Conservation (phyloP, 805 yeast genomes). For the Yarrowia sp. region DNA sequence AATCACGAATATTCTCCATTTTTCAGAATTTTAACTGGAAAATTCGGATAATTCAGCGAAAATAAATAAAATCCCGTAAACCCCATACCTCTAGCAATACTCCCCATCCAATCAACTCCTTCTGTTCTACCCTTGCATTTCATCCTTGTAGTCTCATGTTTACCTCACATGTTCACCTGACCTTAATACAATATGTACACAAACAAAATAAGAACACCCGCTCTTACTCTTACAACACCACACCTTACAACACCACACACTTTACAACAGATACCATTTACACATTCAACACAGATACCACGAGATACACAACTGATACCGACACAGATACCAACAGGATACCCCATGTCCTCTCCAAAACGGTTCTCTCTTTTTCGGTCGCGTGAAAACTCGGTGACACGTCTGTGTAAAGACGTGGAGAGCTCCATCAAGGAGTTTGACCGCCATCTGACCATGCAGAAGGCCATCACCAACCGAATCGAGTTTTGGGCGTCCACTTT, state of each 20-base stretch:
- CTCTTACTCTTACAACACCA: too few species aligned
- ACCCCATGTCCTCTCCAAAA: not conserved
- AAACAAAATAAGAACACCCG: too few species aligned
- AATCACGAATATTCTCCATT: too few species aligned
- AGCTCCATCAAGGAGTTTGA: slow-evolving; percentile 24
- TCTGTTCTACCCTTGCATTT: too few species aligned
- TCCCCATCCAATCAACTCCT: too few species aligned
- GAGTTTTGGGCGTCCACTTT: slow-evolving; percentile 25
- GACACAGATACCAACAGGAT: not conserved
- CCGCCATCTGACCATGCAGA: slow-evolving; percentile 15
- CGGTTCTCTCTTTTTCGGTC: slow-evolving; percentile 7
- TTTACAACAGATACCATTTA: not conserved
- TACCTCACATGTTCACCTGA: too few species aligned
- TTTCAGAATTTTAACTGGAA: too few species aligned
- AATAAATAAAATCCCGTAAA: too few species aligned
- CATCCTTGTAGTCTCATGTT: too few species aligned
- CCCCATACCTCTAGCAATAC: too few species aligned
- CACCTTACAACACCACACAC: not conserved
- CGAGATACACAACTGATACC: not conserved
- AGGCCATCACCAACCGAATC: slow-evolving; percentile 21
- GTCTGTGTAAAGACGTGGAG: slow-evolving; percentile 20
- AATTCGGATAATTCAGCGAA: too few species aligned
- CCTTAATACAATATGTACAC: too few species aligned
- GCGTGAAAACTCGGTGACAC: slow-evolving; percentile 13
- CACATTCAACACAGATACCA: not conserved